Conservation (phyloP, 2,329 filamentous ascomycete genomes). For the Phoma sp. region DNA sequence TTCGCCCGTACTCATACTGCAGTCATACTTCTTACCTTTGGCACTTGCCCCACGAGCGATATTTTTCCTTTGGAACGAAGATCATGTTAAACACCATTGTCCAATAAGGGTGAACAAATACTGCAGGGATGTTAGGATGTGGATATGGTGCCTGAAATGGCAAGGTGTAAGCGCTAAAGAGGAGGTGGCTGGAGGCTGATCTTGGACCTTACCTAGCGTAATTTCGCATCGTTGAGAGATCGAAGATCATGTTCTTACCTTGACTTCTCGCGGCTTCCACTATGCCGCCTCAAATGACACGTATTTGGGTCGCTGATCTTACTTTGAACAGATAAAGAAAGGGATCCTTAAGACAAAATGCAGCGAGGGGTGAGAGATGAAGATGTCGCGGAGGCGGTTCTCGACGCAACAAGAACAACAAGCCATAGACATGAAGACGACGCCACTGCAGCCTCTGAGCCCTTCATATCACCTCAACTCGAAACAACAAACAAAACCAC, state of each 20-base stretch:
- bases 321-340: neutral
- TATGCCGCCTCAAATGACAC: neutral
- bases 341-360: neutral
- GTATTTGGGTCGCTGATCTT: neutral
- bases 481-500: neutral
- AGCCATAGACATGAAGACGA: neutral
- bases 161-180: conserved; percentile 11
- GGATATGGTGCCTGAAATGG: neutral
- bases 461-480: too few species aligned
- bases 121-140: neutral
- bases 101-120: neutral
- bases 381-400: neutral
- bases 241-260: neutral
- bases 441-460: neutral
- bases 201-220: neutral
- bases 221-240: neutral
- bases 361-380: neutral
- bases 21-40: too few species aligned
- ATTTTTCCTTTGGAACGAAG: neutral
- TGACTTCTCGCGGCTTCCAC: neutral
- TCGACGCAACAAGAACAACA: too few species aligned
- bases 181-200: conserved; percentile 13
- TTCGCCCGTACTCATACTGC: too few species aligned
- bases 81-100: too few species aligned
- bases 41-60: too few species aligned